Percentiles rank a stretch among this genome's conserved stretches.
These are phyloP conservation scores for Phycomyces nitens DNA, from an alignment of 192 early-diverging fungal genomes.

Conservation along the genomic window DNA sequence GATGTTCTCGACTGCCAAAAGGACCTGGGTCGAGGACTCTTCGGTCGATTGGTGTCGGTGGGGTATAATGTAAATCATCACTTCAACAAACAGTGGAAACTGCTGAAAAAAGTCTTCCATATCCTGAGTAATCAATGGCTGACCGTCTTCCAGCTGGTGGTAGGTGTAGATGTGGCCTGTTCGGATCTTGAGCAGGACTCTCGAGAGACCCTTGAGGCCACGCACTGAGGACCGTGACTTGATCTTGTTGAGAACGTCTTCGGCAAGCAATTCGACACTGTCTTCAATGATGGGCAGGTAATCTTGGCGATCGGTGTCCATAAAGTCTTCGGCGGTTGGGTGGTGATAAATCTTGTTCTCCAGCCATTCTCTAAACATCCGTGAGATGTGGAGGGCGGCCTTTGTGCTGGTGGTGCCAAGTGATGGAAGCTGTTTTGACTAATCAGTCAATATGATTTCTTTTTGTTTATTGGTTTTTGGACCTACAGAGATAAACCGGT, in stretches of 20 bases:
- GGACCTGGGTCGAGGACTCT: conserved; percentile 2
- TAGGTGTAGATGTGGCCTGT: conserved; percentile 36
- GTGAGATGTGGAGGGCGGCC: conserved; percentile 31
- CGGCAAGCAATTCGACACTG: conserved; percentile 32
- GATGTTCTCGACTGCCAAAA: conserved; percentile 25
- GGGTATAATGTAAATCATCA: conserved; percentile 25
- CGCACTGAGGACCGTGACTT: conserved; percentile 22
- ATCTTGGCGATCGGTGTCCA: conserved; percentile 14
- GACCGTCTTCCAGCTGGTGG: conserved; percentile 29
- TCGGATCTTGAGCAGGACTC: conserved; percentile 32
- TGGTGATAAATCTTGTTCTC: conserved; percentile 27
- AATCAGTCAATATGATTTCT: not conserved
- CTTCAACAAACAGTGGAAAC: conserved; percentile 41
- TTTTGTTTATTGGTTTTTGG: not conserved
- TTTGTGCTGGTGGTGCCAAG: conserved; percentile 29
- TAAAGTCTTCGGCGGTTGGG: too few relatives aligned
- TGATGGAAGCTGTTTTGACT: conserved; percentile 27
- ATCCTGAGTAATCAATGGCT: conserved; percentile 24
- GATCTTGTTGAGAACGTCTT: conserved; percentile 32
- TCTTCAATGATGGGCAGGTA: conserved; percentile 38
- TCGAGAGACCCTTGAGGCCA: conserved; percentile 22
- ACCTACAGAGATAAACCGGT: conserved; percentile 39
- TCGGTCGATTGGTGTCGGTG: not conserved
- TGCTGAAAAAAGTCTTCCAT: conserved; percentile 38
- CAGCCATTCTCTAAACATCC: conserved; percentile 37